These are phyloP conservation scores for Golubevia pallescens DNA, from an alignment of 1,284 basidiomycete genomes.

Conservation along the genomic window DNA sequence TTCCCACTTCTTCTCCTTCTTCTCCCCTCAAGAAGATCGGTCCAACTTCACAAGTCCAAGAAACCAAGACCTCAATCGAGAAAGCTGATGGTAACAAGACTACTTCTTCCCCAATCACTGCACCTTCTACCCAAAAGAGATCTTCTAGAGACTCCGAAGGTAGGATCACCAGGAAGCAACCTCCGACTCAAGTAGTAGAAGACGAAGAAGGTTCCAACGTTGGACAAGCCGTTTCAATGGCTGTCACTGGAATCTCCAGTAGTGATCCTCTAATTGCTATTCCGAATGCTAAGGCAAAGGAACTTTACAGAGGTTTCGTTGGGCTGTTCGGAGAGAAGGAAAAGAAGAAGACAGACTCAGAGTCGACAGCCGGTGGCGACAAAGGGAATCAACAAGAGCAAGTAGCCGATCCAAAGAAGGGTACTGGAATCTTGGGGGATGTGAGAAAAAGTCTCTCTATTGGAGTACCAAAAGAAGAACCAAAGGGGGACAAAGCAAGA, in stretches of 20 bases:
- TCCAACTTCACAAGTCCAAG: no score
- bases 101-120: no score
- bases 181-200: not conserved
- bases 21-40: no score
- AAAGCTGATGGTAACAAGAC: no score
- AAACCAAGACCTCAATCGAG: no score
- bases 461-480: no score
- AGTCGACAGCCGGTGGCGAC: no score
- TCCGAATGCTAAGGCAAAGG: not conserved
- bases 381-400: not conserved
- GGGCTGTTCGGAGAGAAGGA: not conserved
- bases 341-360: not conserved
- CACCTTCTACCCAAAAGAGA: not conserved
- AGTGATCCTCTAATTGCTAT: not conserved
- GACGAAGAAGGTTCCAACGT: not conserved
- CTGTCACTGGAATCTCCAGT: not conserved
- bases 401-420: not conserved
- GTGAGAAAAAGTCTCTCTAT: not conserved
- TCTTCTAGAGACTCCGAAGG: not conserved
- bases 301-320: not conserved
- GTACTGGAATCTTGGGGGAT: not conserved
- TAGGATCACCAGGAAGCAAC: not conserved
- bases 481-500: no score
- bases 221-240: not conserved
- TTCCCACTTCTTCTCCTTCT: no score